Conservation (phyloP, 2,329 filamentous ascomycete genomes). For the Fusarium fujikuroi region DNA sequence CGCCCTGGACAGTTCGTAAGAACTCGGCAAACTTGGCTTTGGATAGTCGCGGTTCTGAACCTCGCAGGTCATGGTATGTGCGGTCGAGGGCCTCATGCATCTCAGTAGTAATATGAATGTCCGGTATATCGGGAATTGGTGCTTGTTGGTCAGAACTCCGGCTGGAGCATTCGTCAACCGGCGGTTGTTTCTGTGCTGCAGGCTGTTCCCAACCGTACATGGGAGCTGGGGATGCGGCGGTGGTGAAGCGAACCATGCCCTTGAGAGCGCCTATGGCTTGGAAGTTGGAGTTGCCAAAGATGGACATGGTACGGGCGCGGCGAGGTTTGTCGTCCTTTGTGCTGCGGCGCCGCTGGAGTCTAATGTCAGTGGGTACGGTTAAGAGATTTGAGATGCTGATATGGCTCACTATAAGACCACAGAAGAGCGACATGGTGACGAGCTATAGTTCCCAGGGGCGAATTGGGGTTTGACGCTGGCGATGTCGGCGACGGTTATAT, state of each 20-base stretch:
- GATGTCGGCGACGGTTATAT: conserved; percentile 29
- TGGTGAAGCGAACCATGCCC: conserved; percentile 49
- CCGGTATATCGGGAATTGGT: conserved; percentile 41
- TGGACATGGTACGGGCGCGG: conserved; percentile 53
- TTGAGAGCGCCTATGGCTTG: conserved; percentile 45
- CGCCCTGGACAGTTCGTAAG: conserved; percentile 61
- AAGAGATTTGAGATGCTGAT: not conserved
- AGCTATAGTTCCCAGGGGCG: conserved; percentile 8
- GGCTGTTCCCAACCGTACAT: conserved; percentile 35
- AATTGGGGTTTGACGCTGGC: conserved; percentile 29
- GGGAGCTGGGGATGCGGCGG: conserved; percentile 46
- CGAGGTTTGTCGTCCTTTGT: conserved; percentile 38
- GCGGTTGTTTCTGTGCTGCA: conserved; percentile 29
- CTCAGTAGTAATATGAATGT: conserved; percentile 58
- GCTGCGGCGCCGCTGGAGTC: conserved; percentile 22
- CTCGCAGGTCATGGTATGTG: conserved; percentile 60
- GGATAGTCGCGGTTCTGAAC: conserved; percentile 45
- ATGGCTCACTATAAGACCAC: conserved; percentile 37
- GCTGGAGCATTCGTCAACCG: conserved; percentile 42
- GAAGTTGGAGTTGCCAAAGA: conserved; percentile 52
- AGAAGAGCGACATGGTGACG: conserved; percentile 35
- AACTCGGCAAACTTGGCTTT: conserved; percentile 58
- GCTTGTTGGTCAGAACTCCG: conserved; percentile 33
- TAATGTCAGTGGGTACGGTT: conserved; percentile 13
- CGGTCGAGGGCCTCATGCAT: conserved; percentile 61